Evolutionary conservation across 192 early-diverging fungal species (phyloP), one percentile per base, ranked within the genome.

Genomic region (Backusella luteola): DNA sequence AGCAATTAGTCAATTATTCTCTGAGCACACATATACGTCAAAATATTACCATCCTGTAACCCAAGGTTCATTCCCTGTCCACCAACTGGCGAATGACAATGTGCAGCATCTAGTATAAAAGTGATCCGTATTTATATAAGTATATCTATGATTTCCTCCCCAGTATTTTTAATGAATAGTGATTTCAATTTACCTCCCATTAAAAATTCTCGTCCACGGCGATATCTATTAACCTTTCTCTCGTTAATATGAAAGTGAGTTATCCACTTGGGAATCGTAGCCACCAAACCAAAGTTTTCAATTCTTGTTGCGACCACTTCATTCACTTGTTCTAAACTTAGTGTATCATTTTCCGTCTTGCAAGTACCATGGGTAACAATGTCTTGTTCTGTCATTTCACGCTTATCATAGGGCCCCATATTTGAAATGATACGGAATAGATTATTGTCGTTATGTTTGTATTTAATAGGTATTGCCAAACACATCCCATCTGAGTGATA

Each of bases 31-130:
- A 38, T 41, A 39, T 8, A 56, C 36, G 53, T 53, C 42, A n/a
- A 42, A 39, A 56, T 23, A 15, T 53, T 46, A 83, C 79, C 82
- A 74, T 88, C 85, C 35, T 86, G 73, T 14, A 88, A 39, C 2
- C 85, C 87, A 1, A 79, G 63, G 59, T 85, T 85, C 82, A 88
- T 76, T 5, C 85, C 85, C 78, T 81, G 80, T 5, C 76, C 80
- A n/a, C 77, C 79, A 19, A 75, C 73, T 5, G 83, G 83, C 1
- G 77, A 82, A 46, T 82, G 80, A 59, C 80, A 82, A 36, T 80
- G 81, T 19, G 78, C 78, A 35, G 82, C 78, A 80, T 83, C 82
- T 78, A 73, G 29, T 69, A 56, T n/a, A 63, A 9, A 4, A 4
- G 8, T 26, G 34, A 35, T 29, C 0, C 11, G 2, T 12, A 35